Evolutionary conservation across 257 asterid species (phyloP), one percentile per base, ranked within the genome.

Genomic region (Salvia hispanica): DNA sequence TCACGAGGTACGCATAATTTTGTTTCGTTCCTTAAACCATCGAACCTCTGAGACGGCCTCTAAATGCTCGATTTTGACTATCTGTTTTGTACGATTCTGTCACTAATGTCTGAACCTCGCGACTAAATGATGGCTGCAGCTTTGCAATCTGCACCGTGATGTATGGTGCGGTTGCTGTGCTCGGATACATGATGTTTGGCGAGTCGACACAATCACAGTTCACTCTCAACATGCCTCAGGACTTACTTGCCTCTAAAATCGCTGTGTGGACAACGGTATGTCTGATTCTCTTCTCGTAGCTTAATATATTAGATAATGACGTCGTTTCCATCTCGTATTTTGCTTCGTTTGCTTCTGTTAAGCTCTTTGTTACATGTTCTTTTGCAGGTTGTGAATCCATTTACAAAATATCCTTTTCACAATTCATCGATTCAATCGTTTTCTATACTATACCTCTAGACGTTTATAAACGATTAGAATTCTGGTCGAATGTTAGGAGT

Each of bases 221-320:
- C 83, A 94, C 99, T 1, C 91, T 91, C 40, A 94, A 94, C 86
- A 76, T 94, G 88, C 99, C 99, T 0, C 79, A 85, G 21, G 80
- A 85, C 47, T 76, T 94, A 47, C 75, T 88, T 9, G 85, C 97
- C 4, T 87, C 99, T 8, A 88, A 94, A 72, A 78, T 91, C 65
- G 99, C 97, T 34, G 80, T 94, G 4, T 94, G 99, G 99, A 88
- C 97, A 10, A 91, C 97, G 71, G 99, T 93, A 81, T 6, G 90
- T 73, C 2, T 18, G 25, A 3, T 31, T 3, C 18, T 11, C 7
- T 39, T 43, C 48, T 46, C 45, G 48, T 5, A 31, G 13, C 14
- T 34, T 6, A 11, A 52, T 18, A 52, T 52, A 18, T 18, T 7
- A 52, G 34, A 16, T 62, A 16, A 60, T 2, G 13, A 13, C 43